Evolutionary conservation across 1,284 basidiomycete genomes (phyloP).

Genomic region (Fomes fomentarius): DNA sequence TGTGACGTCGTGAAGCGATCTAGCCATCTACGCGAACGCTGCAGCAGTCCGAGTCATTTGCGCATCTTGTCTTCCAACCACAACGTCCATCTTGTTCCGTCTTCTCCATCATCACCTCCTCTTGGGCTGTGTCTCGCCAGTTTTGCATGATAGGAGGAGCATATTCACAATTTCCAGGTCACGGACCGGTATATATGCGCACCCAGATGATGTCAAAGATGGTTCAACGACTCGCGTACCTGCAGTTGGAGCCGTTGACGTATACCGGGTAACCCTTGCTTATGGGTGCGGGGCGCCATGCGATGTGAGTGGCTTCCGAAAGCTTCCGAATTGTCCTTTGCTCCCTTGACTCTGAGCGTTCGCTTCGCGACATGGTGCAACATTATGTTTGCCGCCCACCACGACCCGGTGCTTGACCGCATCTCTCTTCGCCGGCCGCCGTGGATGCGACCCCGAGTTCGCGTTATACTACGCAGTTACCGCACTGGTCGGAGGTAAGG

Average conservation of each 20-base stretch:
- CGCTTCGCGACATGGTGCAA: neutral
- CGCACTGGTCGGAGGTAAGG: too few species aligned
- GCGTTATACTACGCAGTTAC: too few species aligned
- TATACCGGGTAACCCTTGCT: neutral
- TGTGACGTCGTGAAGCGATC: neutral
- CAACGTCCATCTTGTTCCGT: neutral
- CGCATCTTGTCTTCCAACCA: slow-evolving; percentile 1
- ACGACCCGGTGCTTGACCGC: neutral
- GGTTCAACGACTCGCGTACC: neutral
- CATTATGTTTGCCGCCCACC: neutral
- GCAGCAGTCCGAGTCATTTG: neutral
- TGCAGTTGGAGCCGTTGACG: neutral
- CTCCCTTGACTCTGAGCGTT: neutral
- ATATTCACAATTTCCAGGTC: neutral
- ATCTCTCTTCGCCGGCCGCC: too few species aligned
- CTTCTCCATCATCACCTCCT: neutral
- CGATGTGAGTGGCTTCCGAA: too few species aligned
- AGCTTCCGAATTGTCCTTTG: too few species aligned
- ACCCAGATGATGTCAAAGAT: neutral
- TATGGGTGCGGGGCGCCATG: neutral
- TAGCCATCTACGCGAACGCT: neutral
- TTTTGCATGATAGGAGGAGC: too few species aligned
- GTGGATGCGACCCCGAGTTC: too few species aligned
- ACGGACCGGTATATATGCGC: too few species aligned
- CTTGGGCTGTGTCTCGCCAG: neutral